These are phyloP conservation scores for Cryptomeria japonica DNA, from an alignment of 75 land plant genomes.

Conservation along the genomic window DNA sequence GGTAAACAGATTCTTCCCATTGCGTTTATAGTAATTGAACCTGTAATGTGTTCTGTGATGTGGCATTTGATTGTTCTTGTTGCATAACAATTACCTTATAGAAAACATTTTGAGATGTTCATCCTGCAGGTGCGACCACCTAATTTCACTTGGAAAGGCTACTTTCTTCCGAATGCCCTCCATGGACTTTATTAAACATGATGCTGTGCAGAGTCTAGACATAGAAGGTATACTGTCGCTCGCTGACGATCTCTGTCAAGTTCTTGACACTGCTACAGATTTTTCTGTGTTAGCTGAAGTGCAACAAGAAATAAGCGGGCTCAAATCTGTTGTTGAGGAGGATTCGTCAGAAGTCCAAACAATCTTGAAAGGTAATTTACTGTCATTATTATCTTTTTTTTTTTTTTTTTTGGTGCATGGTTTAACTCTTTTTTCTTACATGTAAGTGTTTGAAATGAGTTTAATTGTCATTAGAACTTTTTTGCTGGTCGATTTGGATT, in stretches of 20 bases:
- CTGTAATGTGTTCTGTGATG: too few species aligned
- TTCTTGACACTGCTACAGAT: neutral
- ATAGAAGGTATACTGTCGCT: neutral
- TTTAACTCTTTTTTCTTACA: too few species aligned
- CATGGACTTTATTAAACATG: neutral
- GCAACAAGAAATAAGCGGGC: neutral
- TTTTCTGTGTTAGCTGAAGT: neutral
- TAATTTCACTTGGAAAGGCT: neutral
- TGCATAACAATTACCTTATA: too few species aligned
- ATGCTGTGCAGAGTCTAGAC: neutral
- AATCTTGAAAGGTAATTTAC: neutral
- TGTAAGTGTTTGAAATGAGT: too few species aligned
- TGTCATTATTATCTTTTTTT: too few species aligned
- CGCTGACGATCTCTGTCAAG: neutral
- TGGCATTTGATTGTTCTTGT: too few species aligned
- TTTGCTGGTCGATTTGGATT: too few species aligned
- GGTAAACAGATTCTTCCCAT: too few species aligned
- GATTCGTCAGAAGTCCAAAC: neutral
- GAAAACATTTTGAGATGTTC: too few species aligned
- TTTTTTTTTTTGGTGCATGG: too few species aligned
- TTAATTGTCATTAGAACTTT: too few species aligned
- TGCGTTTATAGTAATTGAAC: too few species aligned
- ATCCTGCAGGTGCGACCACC: neutral
- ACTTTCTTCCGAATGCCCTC: neutral
- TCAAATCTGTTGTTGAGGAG: neutral